phyloP scores from a whole-genome alignment of 169 alveolate genomes.

The Cryptosporidium baileyi region DNA sequence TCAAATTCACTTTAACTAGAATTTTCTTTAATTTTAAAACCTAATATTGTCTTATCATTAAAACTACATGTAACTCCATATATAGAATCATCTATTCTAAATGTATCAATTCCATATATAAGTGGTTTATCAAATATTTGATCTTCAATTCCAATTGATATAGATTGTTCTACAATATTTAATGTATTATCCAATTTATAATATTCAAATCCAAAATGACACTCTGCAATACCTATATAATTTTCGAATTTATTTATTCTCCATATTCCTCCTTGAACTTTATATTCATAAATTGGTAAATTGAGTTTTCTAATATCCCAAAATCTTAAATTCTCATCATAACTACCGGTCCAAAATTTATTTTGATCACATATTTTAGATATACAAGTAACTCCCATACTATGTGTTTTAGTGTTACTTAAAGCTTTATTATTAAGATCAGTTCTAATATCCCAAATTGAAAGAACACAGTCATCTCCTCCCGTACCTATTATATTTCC shows the following conservation, averaged over 20 bases:
- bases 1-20: too few relatives aligned
- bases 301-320: constrained; percentile 33
- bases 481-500: constrained; percentile 56
- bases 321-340: constrained; percentile 33
- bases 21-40: too few relatives aligned
- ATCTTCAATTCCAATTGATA: not conserved
- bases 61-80: constrained; percentile 44
- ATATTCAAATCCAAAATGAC: constrained; percentile 36
- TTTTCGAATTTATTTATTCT: constrained; percentile 28
- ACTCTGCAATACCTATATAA: constrained; percentile 34
- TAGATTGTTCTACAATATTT: not conserved
- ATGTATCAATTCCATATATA: constrained; percentile 41
- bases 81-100: not conserved
- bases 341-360: constrained; percentile 59
- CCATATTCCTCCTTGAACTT: constrained; percentile 41
- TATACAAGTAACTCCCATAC: constrained; percentile 69
- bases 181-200: not conserved
- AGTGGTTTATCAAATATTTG: not conserved
- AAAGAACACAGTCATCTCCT: constrained; percentile 41
- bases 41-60: constrained; percentile 26
- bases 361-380: not conserved
- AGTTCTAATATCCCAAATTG: constrained; percentile 48
- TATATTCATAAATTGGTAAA: constrained; percentile 3
- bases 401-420: constrained; percentile 13
- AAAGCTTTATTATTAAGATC: not conserved